Evolutionary conservation across 140 eudicot genomes (phyloP).

Genomic region (Stevia rebaudiana): DNA sequence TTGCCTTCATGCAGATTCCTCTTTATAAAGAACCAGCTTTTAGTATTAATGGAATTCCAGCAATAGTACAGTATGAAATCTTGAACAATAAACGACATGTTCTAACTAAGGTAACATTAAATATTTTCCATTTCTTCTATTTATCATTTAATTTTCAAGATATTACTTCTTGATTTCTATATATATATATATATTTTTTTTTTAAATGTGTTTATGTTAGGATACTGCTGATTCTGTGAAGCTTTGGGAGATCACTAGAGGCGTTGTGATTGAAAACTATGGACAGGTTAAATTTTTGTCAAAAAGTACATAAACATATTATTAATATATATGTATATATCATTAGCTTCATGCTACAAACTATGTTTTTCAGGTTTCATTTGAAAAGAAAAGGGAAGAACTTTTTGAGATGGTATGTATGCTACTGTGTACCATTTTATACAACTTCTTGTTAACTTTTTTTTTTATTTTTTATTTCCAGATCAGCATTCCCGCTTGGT

Average conservation of each 20-base stretch:
- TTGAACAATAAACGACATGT: conserved; percentile 81
- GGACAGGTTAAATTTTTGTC: conserved; percentile 49
- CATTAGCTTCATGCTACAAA: background rate
- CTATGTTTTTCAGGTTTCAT: background rate
- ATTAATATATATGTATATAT: background rate
- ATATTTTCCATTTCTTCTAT: background rate
- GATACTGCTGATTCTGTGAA: conserved; percentile 81
- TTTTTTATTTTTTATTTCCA: conserved; percentile 17
- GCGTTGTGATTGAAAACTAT: conserved; percentile 60
- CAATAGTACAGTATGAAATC: conserved; percentile 84
- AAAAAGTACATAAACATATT: background rate
- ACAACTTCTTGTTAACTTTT: too few relatives aligned
- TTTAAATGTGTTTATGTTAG: conserved; percentile 31
- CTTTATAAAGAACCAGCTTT: conserved; percentile 64
- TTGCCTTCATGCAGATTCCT: conserved; percentile 54
- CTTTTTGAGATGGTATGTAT: background rate
- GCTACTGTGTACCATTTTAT: too few relatives aligned
- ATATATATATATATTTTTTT: too few relatives aligned
- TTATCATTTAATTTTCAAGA: background rate
- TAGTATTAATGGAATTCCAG: conserved; percentile 70
- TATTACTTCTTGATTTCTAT: background rate
- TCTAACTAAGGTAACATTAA: conserved; percentile 61
- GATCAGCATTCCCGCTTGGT: conserved; percentile 99
- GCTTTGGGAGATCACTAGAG: conserved; percentile 94
- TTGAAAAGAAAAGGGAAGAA: background rate